Evolutionary conservation across 169 alveolate species (phyloP).

Genomic region (Cryptosporidium bovis): DNA sequence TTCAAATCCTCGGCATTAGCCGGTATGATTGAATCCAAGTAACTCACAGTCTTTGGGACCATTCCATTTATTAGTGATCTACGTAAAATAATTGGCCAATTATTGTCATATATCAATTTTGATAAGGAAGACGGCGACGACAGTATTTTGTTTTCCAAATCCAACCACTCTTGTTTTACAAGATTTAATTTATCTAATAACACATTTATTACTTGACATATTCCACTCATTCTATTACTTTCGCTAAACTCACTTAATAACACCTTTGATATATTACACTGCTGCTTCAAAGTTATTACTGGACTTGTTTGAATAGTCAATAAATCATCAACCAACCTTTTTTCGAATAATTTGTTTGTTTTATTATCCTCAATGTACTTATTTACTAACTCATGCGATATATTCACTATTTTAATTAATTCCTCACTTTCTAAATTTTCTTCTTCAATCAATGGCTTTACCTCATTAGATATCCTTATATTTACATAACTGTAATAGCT

Average conservation of each 20-base stretch:
- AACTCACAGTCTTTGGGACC: constrained; percentile 36
- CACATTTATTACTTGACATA: too few relatives aligned
- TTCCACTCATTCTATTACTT: too few relatives aligned
- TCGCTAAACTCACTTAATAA: neutral
- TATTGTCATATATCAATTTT: neutral
- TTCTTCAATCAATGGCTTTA: neutral
- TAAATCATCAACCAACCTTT: too few relatives aligned
- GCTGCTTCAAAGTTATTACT: constrained; percentile 6
- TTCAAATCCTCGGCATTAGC: neutral
- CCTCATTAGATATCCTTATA: constrained; percentile 24
- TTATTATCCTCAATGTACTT: neutral
- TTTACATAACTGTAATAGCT: constrained; percentile 11
- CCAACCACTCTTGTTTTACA: too few relatives aligned
- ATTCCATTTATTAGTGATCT: constrained; percentile 7
- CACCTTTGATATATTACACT: constrained; percentile 22
- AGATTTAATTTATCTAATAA: too few relatives aligned
- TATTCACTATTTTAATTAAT: neutral
- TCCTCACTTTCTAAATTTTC: neutral
- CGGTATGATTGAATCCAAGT: constrained; percentile 16
- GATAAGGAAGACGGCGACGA: too few relatives aligned
- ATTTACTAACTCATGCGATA: neutral
- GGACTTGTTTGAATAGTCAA: constrained; percentile 8
- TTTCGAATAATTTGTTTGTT: neutral
- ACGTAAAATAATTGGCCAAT: constrained; percentile 34
- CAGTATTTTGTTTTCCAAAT: too few relatives aligned